These are phyloP conservation scores for Nannochloropsis salina DNA, from an alignment of 108 stramenopile genomes.

Conservation along the genomic window DNA sequence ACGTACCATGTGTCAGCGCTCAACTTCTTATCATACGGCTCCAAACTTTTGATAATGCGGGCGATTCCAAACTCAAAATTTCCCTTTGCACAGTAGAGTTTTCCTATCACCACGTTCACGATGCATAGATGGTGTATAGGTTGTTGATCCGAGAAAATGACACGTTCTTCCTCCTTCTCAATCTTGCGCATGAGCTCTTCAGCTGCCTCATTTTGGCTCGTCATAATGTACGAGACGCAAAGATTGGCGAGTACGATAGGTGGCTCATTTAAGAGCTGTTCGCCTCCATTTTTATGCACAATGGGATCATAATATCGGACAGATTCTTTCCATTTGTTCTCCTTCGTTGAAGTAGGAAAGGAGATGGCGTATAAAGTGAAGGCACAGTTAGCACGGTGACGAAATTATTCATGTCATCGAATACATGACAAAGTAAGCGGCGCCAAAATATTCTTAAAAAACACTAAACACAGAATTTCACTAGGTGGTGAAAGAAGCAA, in stretches of 20 bases:
- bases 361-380: neutral
- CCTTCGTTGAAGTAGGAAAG: neutral
- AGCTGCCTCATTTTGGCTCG: constrained; percentile 70
- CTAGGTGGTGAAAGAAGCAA: no score
- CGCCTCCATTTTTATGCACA: constrained; percentile 54
- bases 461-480: no score
- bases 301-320: constrained; percentile 73
- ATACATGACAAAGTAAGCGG: no score
- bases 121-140: constrained; percentile 69
- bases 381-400: no score
- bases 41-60: constrained; percentile 66
- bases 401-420: no score
- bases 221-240: constrained; percentile 78
- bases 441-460: no score
- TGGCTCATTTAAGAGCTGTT: constrained; percentile 62
- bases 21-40: constrained; percentile 75
- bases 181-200: constrained; percentile 71
- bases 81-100: constrained; percentile 76
- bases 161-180: constrained; percentile 62
- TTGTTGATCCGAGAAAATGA: constrained; percentile 50
- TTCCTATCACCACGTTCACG: constrained; percentile 79
- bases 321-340: constrained; percentile 64
- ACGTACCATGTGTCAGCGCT: constrained; percentile 69
- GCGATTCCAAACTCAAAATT: constrained; percentile 82
- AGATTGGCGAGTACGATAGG: constrained; percentile 80